phyloP scores from a whole-genome alignment of 2,329 filamentous ascomycete genomes.

The Ceratocystis cacaofunesta region DNA sequence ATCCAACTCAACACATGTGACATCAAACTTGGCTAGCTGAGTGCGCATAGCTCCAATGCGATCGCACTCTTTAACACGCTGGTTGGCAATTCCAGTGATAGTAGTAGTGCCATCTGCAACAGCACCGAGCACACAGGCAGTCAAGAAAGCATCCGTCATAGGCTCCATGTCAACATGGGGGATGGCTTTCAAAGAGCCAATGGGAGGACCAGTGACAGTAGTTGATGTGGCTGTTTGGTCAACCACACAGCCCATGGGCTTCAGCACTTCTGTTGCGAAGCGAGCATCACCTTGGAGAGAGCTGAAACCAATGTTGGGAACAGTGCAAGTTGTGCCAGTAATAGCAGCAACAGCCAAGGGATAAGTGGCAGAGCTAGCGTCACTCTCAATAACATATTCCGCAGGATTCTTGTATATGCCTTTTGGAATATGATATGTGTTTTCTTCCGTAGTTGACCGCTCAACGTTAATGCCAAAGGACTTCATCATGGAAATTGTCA shows the following conservation, averaged over 20 bases:
- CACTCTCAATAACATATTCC: constrained; percentile 86
- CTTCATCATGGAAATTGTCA: constrained; percentile 97
- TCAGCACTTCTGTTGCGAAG: constrained; percentile 79
- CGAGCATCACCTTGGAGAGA: constrained; percentile 90
- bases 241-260: constrained; percentile 86
- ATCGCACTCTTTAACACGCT: constrained; percentile 96
- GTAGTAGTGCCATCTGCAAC: constrained; percentile 70
- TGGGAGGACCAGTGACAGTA: constrained; percentile 75
- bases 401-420: constrained; percentile 68
- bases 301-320: constrained; percentile 85
- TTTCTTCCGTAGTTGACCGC: constrained; percentile 59
- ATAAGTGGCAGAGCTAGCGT: constrained; percentile 95
- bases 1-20: constrained; percentile 71
- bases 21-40: constrained; percentile 84
- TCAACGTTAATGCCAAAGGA: constrained; percentile 74
- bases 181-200: constrained; percentile 59
- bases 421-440: constrained; percentile 88
- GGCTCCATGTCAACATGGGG: constrained; percentile 91
- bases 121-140: constrained; percentile 81
- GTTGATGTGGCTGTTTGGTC: constrained; percentile 74
- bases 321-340: constrained; percentile 85
- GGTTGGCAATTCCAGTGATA: constrained; percentile 91
- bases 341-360: constrained; percentile 88
- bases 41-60: constrained; percentile 91
- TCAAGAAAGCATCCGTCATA: constrained; percentile 97